These are phyloP conservation scores for Multifurca ochricompacta DNA, from an alignment of 768 basidiomycete species.

Conservation along the genomic window DNA sequence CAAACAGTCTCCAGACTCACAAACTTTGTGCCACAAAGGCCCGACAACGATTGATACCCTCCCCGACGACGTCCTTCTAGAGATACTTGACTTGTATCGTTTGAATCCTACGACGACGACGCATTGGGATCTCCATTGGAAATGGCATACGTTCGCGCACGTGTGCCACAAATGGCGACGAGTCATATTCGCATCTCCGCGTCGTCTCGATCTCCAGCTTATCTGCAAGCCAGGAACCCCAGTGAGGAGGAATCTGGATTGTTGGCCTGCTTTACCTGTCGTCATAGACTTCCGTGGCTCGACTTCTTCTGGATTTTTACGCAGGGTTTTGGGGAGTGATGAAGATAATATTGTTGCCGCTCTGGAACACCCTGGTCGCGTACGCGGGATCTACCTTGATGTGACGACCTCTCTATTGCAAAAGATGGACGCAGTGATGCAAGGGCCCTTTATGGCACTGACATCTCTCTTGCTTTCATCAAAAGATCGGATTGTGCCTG, in stretches of 20 bases:
- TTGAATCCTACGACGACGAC: too few species aligned
- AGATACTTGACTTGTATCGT: not conserved
- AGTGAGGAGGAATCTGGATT: not conserved
- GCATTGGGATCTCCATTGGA: too few species aligned
- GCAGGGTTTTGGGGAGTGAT: too few species aligned
- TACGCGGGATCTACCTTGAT: not conserved
- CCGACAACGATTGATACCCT: too few species aligned
- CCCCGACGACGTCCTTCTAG: not conserved
- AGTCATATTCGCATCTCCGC: not conserved
- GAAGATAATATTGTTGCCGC: not conserved
- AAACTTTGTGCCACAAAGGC: too few species aligned
- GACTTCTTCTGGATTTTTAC: too few species aligned
- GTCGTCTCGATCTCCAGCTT: not conserved
- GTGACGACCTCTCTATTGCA: not conserved
- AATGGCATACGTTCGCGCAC: not conserved
- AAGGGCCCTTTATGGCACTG: not conserved
- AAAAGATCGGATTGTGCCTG: not conserved
- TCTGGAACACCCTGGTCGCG: not conserved
- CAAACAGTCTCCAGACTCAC: too few species aligned
- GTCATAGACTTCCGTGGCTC: not conserved
- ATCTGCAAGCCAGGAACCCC: not conserved
- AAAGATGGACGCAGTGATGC: not conserved
- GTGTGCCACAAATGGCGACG: constrained; percentile 1
- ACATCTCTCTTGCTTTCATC: not conserved
- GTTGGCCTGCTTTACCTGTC: not conserved